Evolutionary conservation across 2,329 filamentous ascomycete species (phyloP).

Genomic region (Scedosporium apiospermum): DNA sequence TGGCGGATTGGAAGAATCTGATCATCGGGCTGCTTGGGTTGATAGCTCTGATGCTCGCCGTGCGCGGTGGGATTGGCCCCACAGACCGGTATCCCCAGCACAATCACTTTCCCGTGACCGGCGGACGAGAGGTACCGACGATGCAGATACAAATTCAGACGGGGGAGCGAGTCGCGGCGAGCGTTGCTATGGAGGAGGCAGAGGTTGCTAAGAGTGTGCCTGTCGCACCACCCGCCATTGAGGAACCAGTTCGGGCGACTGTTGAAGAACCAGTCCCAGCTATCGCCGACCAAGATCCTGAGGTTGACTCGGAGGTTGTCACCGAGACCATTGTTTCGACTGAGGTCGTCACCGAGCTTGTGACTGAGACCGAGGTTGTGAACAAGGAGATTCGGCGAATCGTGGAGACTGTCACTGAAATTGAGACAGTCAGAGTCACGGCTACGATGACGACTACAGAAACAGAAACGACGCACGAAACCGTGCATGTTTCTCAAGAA

Average conservation of each 20-base stretch:
- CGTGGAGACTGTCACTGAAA: slow-evolving; percentile 24
- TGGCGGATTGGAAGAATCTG: slow-evolving; percentile 51
- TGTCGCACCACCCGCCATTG: background rate
- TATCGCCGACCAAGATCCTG: slow-evolving; percentile 4
- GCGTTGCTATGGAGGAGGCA: background rate
- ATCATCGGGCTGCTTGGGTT: slow-evolving; percentile 44
- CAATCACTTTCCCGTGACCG: slow-evolving; percentile 7
- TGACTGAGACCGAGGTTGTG: slow-evolving; percentile 2
- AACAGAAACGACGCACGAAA: slow-evolving; percentile 18
- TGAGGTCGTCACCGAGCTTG: slow-evolving; percentile 8
- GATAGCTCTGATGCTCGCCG: slow-evolving; percentile 42
- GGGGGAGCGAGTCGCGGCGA: slow-evolving; percentile 4
- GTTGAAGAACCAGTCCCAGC: background rate
- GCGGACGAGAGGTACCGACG: slow-evolving; percentile 6
- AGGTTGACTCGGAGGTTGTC: slow-evolving; percentile 13
- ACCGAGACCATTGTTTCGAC: slow-evolving; percentile 14
- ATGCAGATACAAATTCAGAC: background rate
- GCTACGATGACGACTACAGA: slow-evolving; percentile 20
- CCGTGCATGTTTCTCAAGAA: background rate
- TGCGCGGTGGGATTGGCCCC: slow-evolving; percentile 21
- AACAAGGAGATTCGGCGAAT: slow-evolving; percentile 21
- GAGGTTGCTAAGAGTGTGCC: background rate
- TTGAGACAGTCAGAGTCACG: slow-evolving; percentile 11
- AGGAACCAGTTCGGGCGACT: background rate
- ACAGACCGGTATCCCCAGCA: slow-evolving; percentile 8